A percentile compares a stretch with the other conserved stretches of the same genome.
Conservation (phyloP, 2,329 filamentous ascomycete genomes). For the Sphaerulina populicola region DNA sequence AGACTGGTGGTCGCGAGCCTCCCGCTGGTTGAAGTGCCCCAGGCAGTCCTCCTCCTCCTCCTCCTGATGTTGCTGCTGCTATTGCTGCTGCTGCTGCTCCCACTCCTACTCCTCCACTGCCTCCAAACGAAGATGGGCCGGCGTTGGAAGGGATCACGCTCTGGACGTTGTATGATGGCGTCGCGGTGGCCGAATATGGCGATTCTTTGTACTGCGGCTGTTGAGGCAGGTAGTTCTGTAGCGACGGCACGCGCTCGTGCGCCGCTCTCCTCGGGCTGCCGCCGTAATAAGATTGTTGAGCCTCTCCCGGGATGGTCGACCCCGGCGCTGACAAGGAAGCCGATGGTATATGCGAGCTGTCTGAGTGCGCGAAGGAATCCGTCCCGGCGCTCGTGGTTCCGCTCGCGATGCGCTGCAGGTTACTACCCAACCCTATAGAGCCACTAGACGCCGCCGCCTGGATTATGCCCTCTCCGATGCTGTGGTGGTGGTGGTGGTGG, state of each 20-base stretch:
- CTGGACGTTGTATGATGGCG: conserved; percentile 20
- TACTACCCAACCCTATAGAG: conserved; percentile 2
- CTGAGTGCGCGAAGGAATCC: conserved; percentile 36
- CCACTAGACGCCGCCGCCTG: background rate
- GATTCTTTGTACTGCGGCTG: conserved; percentile 44
- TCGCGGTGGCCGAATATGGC: conserved; percentile 43
- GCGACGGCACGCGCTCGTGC: conserved; percentile 42
- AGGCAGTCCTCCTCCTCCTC: conserved; percentile 37
- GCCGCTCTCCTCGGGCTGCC: conserved; percentile 39
- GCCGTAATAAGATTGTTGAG: conserved; percentile 33
- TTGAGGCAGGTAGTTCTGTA: conserved; percentile 32
- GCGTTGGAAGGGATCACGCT: conserved; percentile 23
- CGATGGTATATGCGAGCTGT: conserved; percentile 12
- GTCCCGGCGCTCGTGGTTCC: conserved; percentile 39
- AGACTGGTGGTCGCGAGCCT: conserved; percentile 45
- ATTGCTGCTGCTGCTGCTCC: too few relatives aligned
- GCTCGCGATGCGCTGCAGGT: conserved; percentile 20
- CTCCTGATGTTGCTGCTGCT: background rate
- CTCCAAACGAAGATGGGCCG: conserved; percentile 25
- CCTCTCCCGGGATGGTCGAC: conserved; percentile 33
- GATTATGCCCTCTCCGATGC: conserved; percentile 5
- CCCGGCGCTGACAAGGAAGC: conserved; percentile 18
- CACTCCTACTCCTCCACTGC: background rate
- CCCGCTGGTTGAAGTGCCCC: conserved; percentile 52
- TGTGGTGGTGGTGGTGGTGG: background rate